phyloP scores from a whole-genome alignment of 208 protist genomes.

The Wallacemonas sp. region DNA sequence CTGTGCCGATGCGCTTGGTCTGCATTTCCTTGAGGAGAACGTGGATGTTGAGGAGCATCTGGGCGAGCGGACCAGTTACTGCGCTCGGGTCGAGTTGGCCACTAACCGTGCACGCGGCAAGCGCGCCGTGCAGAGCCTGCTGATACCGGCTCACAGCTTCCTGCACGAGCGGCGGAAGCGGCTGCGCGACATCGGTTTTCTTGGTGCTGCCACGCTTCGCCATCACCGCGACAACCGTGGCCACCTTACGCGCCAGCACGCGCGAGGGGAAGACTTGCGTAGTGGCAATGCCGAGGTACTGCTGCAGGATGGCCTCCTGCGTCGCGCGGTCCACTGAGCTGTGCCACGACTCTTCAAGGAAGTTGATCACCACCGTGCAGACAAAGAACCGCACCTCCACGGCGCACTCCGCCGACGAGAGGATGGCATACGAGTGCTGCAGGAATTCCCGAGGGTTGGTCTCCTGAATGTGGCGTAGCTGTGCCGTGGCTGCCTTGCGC shows the following conservation, averaged over 20 bases:
- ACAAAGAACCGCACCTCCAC: slow-evolving; percentile 66
- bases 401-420: slow-evolving; percentile 25
- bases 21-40: slow-evolving; percentile 70
- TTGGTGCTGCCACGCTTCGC: slow-evolving; percentile 25
- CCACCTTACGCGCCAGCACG: slow-evolving; percentile 59
- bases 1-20: slow-evolving; percentile 35
- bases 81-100: neutral
- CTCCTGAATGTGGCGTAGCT: slow-evolving; percentile 61
- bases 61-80: slow-evolving; percentile 10
- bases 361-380: slow-evolving; percentile 46
- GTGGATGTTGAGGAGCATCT: slow-evolving; percentile 58
- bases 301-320: slow-evolving; percentile 32
- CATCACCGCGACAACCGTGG: slow-evolving; percentile 57
- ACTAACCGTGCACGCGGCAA: slow-evolving; percentile 1
- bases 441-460: slow-evolving; percentile 60
- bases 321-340: slow-evolving; percentile 21
- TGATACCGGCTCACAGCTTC: slow-evolving; percentile 29
- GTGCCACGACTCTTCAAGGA: slow-evolving; percentile 74
- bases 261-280: slow-evolving; percentile 19
- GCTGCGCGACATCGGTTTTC: slow-evolving; percentile 13
- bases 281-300: slow-evolving; percentile 42
- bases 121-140: neutral
- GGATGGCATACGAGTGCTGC: slow-evolving; percentile 40
- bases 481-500: slow-evolving; percentile 43
- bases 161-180: slow-evolving; percentile 37